Percentiles rank a stretch among this genome's conserved stretches.
Conservation (phyloP, 805 yeast genomes). For the Metschnikowia shivogae region DNA sequence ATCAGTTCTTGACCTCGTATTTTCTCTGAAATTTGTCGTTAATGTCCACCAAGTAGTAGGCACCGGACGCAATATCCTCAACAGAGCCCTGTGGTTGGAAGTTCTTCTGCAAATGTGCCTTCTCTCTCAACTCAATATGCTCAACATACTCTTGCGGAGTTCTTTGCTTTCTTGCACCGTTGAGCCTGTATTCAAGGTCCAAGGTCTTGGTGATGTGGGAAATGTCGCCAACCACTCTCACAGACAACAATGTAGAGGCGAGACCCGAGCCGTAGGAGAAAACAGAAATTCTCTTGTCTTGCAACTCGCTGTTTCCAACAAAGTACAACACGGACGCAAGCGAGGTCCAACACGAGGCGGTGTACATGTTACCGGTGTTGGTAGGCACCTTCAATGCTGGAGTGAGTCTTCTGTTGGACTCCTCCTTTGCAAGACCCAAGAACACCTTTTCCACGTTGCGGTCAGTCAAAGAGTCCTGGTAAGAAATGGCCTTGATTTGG, state of each 20-base stretch:
- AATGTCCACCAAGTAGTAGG: constrained; percentile 77
- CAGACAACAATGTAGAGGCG: constrained; percentile 84
- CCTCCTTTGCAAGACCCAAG: constrained; percentile 69
- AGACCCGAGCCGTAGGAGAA: constrained; percentile 98
- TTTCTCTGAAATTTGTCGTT: constrained; percentile 87
- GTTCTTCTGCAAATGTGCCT: constrained; percentile 76
- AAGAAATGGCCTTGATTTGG: constrained; percentile 51
- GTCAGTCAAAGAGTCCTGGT: constrained; percentile 77
- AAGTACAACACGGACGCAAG: constrained; percentile 75
- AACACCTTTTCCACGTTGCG: constrained; percentile 81
- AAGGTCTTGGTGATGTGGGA: constrained; percentile 59
- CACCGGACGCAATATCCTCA: constrained; percentile 67
- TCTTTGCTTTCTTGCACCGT: constrained; percentile 54
- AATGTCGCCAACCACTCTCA: constrained; percentile 77
- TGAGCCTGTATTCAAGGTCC: constrained; percentile 64
- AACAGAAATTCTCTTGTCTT: constrained; percentile 80
- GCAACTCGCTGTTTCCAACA: constrained; percentile 69
- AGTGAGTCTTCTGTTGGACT: constrained; percentile 61
- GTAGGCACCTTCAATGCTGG: constrained; percentile 88
- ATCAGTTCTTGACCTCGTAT: constrained; percentile 56
- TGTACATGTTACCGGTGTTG: constrained; percentile 97
- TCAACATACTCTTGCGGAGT: constrained; percentile 80
- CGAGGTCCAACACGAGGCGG: constrained; percentile 88
- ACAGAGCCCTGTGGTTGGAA: constrained; percentile 76
- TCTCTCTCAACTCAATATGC: constrained; percentile 82